Evolutionary conservation across 257 asterid genomes (phyloP).

Genomic region (Solanum sitiens): DNA sequence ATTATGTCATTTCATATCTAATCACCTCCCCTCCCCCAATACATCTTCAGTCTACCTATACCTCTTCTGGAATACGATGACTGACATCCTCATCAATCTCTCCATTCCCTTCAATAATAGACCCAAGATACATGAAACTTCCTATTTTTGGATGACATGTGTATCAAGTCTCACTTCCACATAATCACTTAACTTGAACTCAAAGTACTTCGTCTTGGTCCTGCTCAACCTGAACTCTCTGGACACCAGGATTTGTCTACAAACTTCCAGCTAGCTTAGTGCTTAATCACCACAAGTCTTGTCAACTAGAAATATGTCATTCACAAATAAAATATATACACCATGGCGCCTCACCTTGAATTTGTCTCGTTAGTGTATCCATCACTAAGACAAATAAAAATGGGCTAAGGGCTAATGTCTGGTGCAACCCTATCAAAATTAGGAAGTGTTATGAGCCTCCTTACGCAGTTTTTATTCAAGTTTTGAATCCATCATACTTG

Average conservation of each 20-base stretch:
- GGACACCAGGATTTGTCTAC: background rate
- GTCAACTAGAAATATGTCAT: background rate
- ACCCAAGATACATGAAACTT: no score
- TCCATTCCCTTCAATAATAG: no score
- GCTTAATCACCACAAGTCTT: background rate
- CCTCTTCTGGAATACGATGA: no score
- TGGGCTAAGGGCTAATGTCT: accelerated
- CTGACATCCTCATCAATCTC: no score
- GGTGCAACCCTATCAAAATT: background rate
- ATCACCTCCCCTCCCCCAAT: no score
- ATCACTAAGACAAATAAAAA: background rate
- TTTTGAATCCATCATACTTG: background rate
- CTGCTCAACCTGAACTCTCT: background rate
- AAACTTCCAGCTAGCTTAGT: background rate
- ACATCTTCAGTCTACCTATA: no score
- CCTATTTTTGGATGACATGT: no score
- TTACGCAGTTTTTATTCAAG: background rate
- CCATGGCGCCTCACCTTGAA: background rate
- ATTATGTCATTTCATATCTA: no score
- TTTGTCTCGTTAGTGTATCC: background rate
- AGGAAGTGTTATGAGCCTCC: background rate
- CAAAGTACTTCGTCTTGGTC: background rate
- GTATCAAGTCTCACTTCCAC: background rate
- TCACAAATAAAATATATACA: background rate
- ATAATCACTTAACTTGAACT: background rate